Conservation (phyloP, 768 basidiomycete genomes). For the Chalciporus piperatus region DNA sequence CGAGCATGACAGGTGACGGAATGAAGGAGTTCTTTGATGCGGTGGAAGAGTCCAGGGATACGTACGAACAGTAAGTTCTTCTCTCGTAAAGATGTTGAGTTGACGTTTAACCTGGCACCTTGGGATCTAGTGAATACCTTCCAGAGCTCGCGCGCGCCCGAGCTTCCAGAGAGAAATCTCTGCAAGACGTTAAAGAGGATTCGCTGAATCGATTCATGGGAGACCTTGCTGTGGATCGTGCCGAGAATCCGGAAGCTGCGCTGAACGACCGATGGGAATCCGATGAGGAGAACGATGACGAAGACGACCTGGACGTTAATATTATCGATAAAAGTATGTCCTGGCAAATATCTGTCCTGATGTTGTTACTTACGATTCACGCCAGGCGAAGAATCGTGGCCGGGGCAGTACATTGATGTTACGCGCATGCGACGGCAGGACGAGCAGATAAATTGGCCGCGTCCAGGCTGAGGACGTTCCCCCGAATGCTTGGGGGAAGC, state of each 20-base stretch:
- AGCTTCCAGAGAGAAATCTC: slow-evolving; percentile 57
- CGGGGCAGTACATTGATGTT: slow-evolving; percentile 74
- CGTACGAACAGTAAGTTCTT: slow-evolving; percentile 77
- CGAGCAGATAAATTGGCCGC: slow-evolving; percentile 67
- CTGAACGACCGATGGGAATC: slow-evolving; percentile 62
- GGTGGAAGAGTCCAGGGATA: slow-evolving; percentile 81
- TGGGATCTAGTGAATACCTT: slow-evolving; percentile 73
- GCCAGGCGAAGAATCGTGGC: slow-evolving; percentile 66
- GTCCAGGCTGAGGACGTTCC: slow-evolving; percentile 47
- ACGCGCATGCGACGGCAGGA: slow-evolving; percentile 56
- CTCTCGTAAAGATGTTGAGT: slow-evolving; percentile 2
- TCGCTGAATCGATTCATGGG: slow-evolving; percentile 75
- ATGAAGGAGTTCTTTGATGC: slow-evolving; percentile 89
- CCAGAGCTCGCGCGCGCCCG: slow-evolving; percentile 82
- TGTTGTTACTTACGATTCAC: slow-evolving; percentile 11
- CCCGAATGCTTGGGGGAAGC: not conserved
- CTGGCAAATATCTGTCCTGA: not conserved
- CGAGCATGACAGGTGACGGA: slow-evolving; percentile 93
- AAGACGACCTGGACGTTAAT: slow-evolving; percentile 49
- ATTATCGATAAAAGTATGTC: slow-evolving; percentile 72
- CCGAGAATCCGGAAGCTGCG: slow-evolving; percentile 55
- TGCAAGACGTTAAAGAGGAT: slow-evolving; percentile 68
- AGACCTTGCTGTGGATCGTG: slow-evolving; percentile 75
- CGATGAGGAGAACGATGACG: slow-evolving; percentile 52
- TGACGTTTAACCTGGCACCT: not conserved